Base-by-base conservation (phyloP, 1,284 basidiomycete genomes). In the Rhodotorula sp. region DNA sequence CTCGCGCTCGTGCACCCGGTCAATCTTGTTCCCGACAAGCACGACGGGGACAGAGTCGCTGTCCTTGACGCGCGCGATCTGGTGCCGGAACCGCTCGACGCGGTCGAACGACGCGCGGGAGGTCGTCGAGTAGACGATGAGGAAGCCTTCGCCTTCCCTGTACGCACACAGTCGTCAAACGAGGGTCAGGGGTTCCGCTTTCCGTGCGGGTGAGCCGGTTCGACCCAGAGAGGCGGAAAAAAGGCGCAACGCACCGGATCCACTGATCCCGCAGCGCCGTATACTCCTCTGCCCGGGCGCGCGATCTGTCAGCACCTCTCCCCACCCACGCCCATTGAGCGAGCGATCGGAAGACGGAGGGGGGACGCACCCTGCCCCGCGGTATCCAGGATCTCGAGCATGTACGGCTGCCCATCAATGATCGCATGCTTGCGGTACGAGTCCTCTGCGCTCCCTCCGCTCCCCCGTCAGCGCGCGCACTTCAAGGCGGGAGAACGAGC, bases 341-440 rank as follows among this genome's bases (percentile, higher is more conserved):
- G 15, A 25, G 21, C 34, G 46, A 27, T n/a, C n/a, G 17, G 12
- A 10, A 21, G 12, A 25, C 32, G 34, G 32, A 8, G 3, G 27
- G 10, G 34, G 1, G 13, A 54, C 61, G 29, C 53, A 63, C 61
- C 61, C 74, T 80, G 79, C 2, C 79, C 79, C 9, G 79, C 79
- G 27, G 79, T 80, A 48, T 80, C 82, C 51, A 83, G 77, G 29
- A 83, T 82, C 64, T 83, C 81, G 46, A 82, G 79, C 77, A 83
- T 79, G 73, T 81, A 82, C 5, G 82, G 80, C 73, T 82, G 77
- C 32, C 80, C 81, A 64, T 83, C 82, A 66, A 83, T 81, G 46
- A 82, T 80, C 27, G 81, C 82, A 64, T 82, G 81, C 66, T 82
- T 83, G 36, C 82, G 79, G 66, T 83, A 82, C 55, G 80, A 81